phyloP scores from a whole-genome alignment of 169 alveolate genomes.

The Eimeria tenella region DNA sequence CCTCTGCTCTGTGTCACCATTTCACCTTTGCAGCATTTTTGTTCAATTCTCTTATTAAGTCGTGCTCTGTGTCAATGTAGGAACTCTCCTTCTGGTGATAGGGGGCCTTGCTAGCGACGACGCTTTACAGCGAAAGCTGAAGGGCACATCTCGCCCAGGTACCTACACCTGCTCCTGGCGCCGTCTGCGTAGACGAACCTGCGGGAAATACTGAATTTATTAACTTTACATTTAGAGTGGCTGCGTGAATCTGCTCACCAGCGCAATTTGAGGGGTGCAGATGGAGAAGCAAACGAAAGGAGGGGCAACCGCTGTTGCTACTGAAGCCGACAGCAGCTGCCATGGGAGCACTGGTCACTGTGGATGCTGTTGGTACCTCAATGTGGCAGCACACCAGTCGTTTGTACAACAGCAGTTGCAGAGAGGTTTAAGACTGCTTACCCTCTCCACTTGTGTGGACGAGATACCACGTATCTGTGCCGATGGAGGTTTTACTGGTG shows the following conservation, averaged over 20 bases:
- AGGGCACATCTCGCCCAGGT: too few species aligned
- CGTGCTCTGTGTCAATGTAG: too few species aligned
- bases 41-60: too few species aligned
- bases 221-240: too few species aligned
- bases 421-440: constrained; percentile 19
- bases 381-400: constrained; percentile 53
- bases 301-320: not conserved
- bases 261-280: not conserved
- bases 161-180: too few species aligned
- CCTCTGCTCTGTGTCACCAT: too few species aligned
- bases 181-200: not conserved
- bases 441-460: not conserved
- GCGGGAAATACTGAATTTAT: not conserved
- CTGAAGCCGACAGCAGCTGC: not conserved
- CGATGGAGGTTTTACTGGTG: not conserved
- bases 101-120: too few species aligned
- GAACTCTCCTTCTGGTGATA: too few species aligned
- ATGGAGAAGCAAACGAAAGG: not conserved
- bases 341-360: too few species aligned
- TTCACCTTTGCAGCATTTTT: too few species aligned
- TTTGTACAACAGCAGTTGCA: constrained; percentile 31
- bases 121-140: too few species aligned
- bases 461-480: not conserved
- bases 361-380: not conserved
- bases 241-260: not conserved